Conservation (phyloP, 2,329 filamentous ascomycete species). For the Epicoccum nigrum region DNA sequence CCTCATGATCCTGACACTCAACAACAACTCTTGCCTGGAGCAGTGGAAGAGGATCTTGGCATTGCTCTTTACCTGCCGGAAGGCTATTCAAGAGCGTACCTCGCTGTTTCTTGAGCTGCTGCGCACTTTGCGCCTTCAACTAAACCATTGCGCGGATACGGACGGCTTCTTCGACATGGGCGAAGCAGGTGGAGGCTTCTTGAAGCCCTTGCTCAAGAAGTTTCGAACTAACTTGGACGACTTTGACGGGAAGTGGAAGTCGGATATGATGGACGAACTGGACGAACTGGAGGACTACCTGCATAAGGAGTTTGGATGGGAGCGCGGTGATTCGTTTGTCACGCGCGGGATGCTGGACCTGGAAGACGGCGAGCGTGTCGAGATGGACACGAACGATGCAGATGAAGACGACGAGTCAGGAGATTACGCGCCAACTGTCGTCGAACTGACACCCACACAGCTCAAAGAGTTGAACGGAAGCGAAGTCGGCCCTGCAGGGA, state of each 20-base stretch:
- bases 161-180: constrained; percentile 67
- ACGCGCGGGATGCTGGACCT: constrained; percentile 64
- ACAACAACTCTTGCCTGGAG: constrained; percentile 70
- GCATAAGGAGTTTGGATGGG: constrained; percentile 63
- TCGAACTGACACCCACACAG: constrained; percentile 58
- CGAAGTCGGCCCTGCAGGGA: constrained; percentile 26
- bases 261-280: constrained; percentile 59
- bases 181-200: constrained; percentile 58
- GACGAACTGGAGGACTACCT: constrained; percentile 62
- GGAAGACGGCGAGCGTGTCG: constrained; percentile 68
- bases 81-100: constrained; percentile 56
- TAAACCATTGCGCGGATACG: constrained; percentile 63
- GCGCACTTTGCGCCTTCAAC: constrained; percentile 57
- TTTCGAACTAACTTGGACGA: constrained; percentile 61
- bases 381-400: constrained; percentile 60
- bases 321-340: constrained; percentile 60
- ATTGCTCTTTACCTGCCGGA: constrained; percentile 62
- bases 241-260: constrained; percentile 48
- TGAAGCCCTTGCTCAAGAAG: constrained; percentile 58
- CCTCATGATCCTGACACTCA: constrained; percentile 66
- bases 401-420: constrained; percentile 69
- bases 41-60: constrained; percentile 67
- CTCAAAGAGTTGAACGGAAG: constrained; percentile 44
- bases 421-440: constrained; percentile 67
- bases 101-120: constrained; percentile 61